A percentile compares a stretch with the other conserved stretches of the same genome.
Conservation (phyloP, 2,329 filamentous ascomycete species). For the Colletotrichum paranaense region DNA sequence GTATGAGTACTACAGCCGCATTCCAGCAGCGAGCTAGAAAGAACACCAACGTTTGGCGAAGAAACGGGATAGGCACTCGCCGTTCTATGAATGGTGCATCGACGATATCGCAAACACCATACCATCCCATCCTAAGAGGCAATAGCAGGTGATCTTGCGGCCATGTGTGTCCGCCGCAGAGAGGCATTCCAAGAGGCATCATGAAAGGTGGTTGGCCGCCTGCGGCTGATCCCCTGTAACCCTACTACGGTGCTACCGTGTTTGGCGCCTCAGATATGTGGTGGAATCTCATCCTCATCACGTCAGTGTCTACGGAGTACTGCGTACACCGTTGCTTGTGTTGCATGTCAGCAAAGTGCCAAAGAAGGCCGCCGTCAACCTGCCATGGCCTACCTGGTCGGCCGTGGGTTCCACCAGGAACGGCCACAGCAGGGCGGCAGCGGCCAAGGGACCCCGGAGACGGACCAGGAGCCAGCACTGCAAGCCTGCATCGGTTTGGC, state of each 20-base stretch:
- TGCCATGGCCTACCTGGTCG: constrained; percentile 3
- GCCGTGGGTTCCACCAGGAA: constrained; percentile 9
- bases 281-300: neutral
- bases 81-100: constrained; percentile 11
- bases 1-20: neutral
- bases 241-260: neutral
- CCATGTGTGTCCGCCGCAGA: constrained; percentile 10
- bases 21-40: neutral
- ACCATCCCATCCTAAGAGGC: neutral
- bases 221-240: neutral
- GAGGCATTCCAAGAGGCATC: neutral
- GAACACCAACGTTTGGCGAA: neutral
- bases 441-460: constrained; percentile 2
- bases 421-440: constrained; percentile 13
- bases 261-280: constrained; percentile 4
- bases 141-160: constrained; percentile 11
- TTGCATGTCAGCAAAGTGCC: neutral
- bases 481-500: constrained; percentile 20
- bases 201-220: constrained; percentile 16
- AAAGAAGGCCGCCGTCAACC: constrained; percentile 5
- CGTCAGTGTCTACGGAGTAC: neutral
- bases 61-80: constrained; percentile 3
- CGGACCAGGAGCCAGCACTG: constrained; percentile 6
- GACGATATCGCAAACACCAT: neutral
- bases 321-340: neutral